Base-by-base conservation (phyloP, 2,329 filamentous ascomycete genomes). In the Leptographium lundbergii region DNA sequence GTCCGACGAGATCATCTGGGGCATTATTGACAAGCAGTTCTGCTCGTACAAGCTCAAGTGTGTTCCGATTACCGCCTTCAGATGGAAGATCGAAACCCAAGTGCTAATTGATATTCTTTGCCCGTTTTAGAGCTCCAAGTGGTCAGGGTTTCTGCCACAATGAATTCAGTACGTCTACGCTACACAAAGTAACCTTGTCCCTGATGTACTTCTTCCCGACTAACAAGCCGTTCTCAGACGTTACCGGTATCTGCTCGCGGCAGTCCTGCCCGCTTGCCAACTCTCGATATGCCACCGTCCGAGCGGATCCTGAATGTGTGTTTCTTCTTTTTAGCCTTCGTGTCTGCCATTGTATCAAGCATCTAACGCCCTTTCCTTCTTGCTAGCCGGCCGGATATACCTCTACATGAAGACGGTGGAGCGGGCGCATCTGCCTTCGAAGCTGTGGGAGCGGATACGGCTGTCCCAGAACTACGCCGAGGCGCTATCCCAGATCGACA, bases 351-450 rank as follows among this genome's bases (percentile, higher is more conserved):
- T 6, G 32, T 57, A 34, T 53, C 29, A 7, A 3, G n/a, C 14
- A 19, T 13, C 22, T 54, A 22, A 24, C 45, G 19, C 19, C 14
- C 27, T 25, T 48, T 14, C n/a, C 9, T 19, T 39, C 54, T 9
- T 24, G 6, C 9, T 17, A 65, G 61, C 56, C 19, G 76, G 85
- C 72, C 62, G 84, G 10, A 81, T 97, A 63, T 97, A 96, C 75
- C 85, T 97, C 60, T 97, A 95, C 80, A 95, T 96, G 81, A 97
- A 96, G 77, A 94, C 90, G 5, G 83, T 91, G 65, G 91, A 96
- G 77, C 88, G 94, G 62, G 81, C 87, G 14, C 92, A 91, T 72
- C 82, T 92, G 73, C 94, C 92, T 1, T 86, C 84, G 61, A 95
- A 95, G 73, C 85, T 92, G 76, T 99, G 94, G 94, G 91, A 97